Evolutionary conservation across 1,139 yeast genomes (phyloP).

Genomic region (Sugiyamaella xylanicola): DNA sequence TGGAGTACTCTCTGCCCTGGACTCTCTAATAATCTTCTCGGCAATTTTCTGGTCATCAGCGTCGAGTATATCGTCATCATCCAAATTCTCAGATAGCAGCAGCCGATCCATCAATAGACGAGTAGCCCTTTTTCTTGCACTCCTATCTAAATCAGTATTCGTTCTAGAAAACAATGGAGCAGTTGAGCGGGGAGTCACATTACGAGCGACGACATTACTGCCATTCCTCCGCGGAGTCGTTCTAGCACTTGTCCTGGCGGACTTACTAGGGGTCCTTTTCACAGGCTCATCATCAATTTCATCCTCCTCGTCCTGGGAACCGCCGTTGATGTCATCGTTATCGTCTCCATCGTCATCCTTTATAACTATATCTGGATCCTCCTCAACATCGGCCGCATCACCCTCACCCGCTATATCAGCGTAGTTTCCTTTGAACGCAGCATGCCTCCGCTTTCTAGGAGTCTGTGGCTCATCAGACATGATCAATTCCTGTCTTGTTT

Average conservation of each 20-base stretch:
- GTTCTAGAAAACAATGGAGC: conserved; percentile 20
- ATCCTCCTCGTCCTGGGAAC: conserved; percentile 22
- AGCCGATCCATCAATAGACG: conserved; percentile 42
- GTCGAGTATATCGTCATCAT: conserved; percentile 48
- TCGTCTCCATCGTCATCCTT: conserved; percentile 18
- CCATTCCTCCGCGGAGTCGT: conserved; percentile 20
- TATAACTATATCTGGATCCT: conserved; percentile 17
- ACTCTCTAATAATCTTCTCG: conserved; percentile 47
- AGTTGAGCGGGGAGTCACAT: conserved; percentile 12
- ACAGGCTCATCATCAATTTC: conserved; percentile 16
- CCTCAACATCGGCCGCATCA: conserved; percentile 10
- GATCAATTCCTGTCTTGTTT: not conserved
- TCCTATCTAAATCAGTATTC: conserved; percentile 47
- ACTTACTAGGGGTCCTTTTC: conserved; percentile 22
- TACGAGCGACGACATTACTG: not conserved
- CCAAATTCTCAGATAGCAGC: conserved; percentile 45
- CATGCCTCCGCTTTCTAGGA: conserved; percentile 26
- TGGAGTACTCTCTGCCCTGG: conserved; percentile 19
- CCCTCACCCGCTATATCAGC: conserved; percentile 18
- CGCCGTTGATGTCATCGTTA: conserved; percentile 20
- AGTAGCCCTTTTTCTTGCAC: conserved; percentile 56
- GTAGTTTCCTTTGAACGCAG: conserved; percentile 28
- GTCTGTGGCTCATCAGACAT: conserved; percentile 19
- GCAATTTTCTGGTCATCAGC: conserved; percentile 54
- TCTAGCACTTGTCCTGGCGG: conserved; percentile 7